Evolutionary conservation across 345 rosid genomes (phyloP).

Genomic region (Brassica carinata): DNA sequence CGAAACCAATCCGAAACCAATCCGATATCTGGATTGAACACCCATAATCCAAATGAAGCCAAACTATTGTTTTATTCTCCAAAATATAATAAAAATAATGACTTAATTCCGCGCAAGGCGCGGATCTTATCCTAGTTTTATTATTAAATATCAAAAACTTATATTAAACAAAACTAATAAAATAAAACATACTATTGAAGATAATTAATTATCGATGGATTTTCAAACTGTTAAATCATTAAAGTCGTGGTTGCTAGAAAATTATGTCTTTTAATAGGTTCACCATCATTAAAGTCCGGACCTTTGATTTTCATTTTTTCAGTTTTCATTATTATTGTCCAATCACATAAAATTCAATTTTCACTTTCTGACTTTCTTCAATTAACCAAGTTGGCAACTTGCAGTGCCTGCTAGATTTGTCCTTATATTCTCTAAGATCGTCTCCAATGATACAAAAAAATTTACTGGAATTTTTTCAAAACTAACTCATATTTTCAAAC

Average conservation of each 20-base stretch:
- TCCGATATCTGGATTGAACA: too few species aligned
- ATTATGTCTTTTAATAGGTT: slow-evolving; percentile 10
- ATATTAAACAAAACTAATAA: too few species aligned
- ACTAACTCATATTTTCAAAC: too few species aligned
- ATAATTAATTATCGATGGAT: background rate
- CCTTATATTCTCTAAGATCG: too few species aligned
- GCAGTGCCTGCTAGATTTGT: slow-evolving; percentile 31
- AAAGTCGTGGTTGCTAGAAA: slow-evolving; percentile 19
- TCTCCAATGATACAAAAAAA: too few species aligned
- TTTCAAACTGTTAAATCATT: slow-evolving; percentile 14
- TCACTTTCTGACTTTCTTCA: slow-evolving; percentile 3
- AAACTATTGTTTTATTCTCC: too few species aligned
- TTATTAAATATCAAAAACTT: background rate
- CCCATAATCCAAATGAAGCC: too few species aligned
- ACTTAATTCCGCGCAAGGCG: too few species aligned
- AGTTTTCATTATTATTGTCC: background rate
- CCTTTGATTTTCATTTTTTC: background rate
- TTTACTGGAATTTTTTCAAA: too few species aligned
- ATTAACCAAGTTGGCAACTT: slow-evolving; percentile 37
- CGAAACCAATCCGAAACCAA: too few species aligned
- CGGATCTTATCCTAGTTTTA: too few species aligned
- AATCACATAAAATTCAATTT: slow-evolving; percentile 5
- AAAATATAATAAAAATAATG: too few species aligned
- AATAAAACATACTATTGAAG: background rate
- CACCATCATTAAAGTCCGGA: slow-evolving; percentile 28